Percentiles rank a stretch among this genome's conserved stretches.
These are phyloP conservation scores for Rhytidhysteron rufulum DNA, from an alignment of 2,329 filamentous ascomycete genomes.

Conservation along the genomic window DNA sequence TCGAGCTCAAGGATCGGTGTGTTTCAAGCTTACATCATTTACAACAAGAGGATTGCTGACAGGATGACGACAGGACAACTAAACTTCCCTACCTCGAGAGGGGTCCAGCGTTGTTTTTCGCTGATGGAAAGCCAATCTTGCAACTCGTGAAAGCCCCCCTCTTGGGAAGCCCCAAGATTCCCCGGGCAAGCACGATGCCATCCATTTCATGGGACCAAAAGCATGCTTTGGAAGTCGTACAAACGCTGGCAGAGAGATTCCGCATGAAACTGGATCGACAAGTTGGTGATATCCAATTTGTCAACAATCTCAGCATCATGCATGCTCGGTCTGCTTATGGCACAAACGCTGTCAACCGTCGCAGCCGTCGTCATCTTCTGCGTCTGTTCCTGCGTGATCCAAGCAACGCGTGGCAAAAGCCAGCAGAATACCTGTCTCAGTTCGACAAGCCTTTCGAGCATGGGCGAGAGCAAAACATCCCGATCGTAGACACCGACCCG, in stretches of 20 bases:
- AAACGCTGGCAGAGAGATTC: constrained; percentile 25
- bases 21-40: constrained; percentile 8
- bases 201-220: constrained; percentile 22
- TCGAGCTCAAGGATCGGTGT: constrained; percentile 37
- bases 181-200: constrained; percentile 27
- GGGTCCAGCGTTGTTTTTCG: constrained; percentile 33
- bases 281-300: constrained; percentile 33
- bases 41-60: neutral
- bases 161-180: constrained; percentile 29
- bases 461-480: constrained; percentile 27
- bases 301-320: constrained; percentile 35
- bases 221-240: constrained; percentile 26
- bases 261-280: constrained; percentile 28
- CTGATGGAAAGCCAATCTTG: constrained; percentile 31
- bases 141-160: constrained; percentile 36
- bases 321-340: constrained; percentile 34
- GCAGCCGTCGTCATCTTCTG: constrained; percentile 31
- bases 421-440: constrained; percentile 17
- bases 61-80: constrained; percentile 12
- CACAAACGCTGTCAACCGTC: constrained; percentile 9
- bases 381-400: constrained; percentile 37
- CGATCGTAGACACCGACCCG: constrained; percentile 30
- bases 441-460: constrained; percentile 31
- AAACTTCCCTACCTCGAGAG: constrained; percentile 26
- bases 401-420: constrained; percentile 30